Conservation (phyloP, 805 yeast genomes). For the Candida hungchunana region DNA sequence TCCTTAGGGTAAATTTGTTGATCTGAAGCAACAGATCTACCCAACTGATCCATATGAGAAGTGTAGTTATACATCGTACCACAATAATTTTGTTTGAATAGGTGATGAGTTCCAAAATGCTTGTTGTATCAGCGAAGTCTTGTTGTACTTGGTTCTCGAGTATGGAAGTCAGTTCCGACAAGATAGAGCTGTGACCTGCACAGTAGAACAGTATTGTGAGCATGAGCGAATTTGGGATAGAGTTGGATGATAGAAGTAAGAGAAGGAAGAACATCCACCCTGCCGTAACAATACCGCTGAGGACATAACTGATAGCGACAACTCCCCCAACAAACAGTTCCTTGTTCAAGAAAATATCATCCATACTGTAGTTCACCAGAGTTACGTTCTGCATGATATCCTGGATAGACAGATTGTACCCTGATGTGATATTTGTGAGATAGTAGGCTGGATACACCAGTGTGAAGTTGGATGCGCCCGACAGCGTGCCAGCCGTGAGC, state of each 20-base stretch:
- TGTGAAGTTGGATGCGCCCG: slow-evolving; percentile 1
- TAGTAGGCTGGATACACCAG: slow-evolving; percentile 38
- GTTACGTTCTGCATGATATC: slow-evolving; percentile 14
- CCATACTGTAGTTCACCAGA: neutral
- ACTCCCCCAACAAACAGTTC: slow-evolving; percentile 37
- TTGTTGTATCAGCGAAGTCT: slow-evolving; percentile 50
- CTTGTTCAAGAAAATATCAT: slow-evolving; percentile 15
- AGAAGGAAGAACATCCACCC: slow-evolving; percentile 69
- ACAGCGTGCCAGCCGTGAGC: slow-evolving; percentile 20
- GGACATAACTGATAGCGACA: slow-evolving; percentile 44
- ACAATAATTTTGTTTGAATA: slow-evolving; percentile 35
- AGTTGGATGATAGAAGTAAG: slow-evolving; percentile 48
- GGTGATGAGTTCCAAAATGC: slow-evolving; percentile 36
- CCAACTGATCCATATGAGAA: slow-evolving; percentile 51
- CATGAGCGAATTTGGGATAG: slow-evolving; percentile 55
- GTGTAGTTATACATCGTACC: slow-evolving; percentile 37
- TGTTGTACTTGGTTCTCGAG: slow-evolving; percentile 46
- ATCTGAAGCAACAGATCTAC: slow-evolving; percentile 44
- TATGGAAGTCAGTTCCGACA: slow-evolving; percentile 41
- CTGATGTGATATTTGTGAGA: slow-evolving; percentile 42
- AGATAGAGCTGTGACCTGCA: slow-evolving; percentile 46
- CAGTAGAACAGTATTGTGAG: slow-evolving; percentile 56
- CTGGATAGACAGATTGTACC: slow-evolving; percentile 1
- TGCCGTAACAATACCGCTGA: slow-evolving; percentile 52
- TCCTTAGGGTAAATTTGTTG: slow-evolving; percentile 29